A percentile compares a stretch with the other conserved stretches of the same genome.
These are phyloP conservation scores for Podospora anserina DNA, from an alignment of 495 filamentous ascomycete species.

Conservation along the genomic window DNA sequence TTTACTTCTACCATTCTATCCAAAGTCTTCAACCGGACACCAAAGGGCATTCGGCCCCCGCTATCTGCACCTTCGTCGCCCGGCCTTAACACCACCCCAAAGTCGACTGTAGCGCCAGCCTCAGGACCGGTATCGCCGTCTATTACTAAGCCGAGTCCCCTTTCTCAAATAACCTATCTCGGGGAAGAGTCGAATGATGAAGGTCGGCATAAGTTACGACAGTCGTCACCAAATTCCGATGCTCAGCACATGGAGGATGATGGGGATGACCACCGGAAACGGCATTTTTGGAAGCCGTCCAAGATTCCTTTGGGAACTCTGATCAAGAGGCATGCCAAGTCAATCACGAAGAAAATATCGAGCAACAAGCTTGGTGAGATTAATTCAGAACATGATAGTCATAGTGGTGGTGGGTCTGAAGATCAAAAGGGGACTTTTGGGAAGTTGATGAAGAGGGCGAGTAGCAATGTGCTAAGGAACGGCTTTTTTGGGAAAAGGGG, in stretches of 20 bases:
- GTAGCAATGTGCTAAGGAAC: constrained; percentile 8
- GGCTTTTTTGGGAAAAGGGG: constrained; percentile 3
- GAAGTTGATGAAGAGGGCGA: constrained; percentile 13
- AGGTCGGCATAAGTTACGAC: background rate
- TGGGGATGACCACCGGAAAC: background rate
- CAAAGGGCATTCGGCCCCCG: background rate
- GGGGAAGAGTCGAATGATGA: background rate
- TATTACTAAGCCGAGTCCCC: background rate
- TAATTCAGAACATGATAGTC: background rate
- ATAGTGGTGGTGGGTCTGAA: background rate
- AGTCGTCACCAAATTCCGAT: background rate
- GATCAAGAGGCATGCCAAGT: constrained; percentile 1
- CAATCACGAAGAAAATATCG: background rate
- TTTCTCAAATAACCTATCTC: background rate
- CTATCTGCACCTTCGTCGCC: background rate
- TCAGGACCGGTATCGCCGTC: background rate
- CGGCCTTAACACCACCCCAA: background rate
- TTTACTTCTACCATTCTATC: background rate
- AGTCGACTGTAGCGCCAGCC: background rate
- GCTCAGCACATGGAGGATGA: background rate
- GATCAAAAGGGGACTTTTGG: constrained; percentile 2
- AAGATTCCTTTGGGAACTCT: background rate
- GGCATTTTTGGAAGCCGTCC: background rate
- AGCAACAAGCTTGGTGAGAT: background rate
- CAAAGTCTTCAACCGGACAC: background rate